These are phyloP conservation scores for Quambalaria eucalypti DNA, from an alignment of 1,284 basidiomycete species.

Conservation along the genomic window DNA sequence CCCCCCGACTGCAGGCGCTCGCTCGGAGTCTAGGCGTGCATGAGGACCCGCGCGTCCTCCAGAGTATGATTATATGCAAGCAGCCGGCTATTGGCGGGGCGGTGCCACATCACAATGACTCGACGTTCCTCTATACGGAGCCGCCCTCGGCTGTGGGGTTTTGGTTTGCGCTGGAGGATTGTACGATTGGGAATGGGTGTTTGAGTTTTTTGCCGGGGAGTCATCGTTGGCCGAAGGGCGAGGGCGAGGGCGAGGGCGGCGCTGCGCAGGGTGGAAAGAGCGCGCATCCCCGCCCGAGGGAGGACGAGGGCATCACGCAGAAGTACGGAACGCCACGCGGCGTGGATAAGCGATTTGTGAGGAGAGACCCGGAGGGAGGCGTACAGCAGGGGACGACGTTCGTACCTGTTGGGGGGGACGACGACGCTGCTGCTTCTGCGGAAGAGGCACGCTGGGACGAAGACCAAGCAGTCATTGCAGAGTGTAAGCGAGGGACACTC, in stretches of 20 bases:
- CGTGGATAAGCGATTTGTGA: slow-evolving; percentile 32
- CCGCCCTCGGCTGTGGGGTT: slow-evolving; percentile 85
- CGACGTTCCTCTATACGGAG: slow-evolving; percentile 65
- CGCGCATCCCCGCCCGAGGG: slow-evolving; percentile 2
- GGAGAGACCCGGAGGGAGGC: slow-evolving; percentile 10
- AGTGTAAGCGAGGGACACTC: slow-evolving; percentile 29
- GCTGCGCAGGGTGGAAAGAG: not conserved
- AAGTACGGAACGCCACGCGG: slow-evolving; percentile 18
- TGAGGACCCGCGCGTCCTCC: slow-evolving; percentile 57
- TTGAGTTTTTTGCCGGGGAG: slow-evolving; percentile 28
- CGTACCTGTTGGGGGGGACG: too few relatives aligned
- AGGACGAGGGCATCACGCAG: not conserved
- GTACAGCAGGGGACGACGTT: slow-evolving; percentile 21
- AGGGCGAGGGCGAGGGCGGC: not conserved
- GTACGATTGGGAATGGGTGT: slow-evolving; percentile 29
- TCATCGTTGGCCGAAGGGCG: slow-evolving; percentile 19
- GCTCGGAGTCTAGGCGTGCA: slow-evolving; percentile 21
- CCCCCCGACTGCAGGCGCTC: slow-evolving; percentile 14
- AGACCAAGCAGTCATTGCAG: slow-evolving; percentile 13
- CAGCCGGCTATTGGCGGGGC: slow-evolving; percentile 41
- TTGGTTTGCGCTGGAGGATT: slow-evolving; percentile 83
- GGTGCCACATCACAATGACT: slow-evolving; percentile 52
- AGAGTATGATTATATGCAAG: slow-evolving; percentile 69
- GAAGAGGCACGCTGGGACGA: slow-evolving; percentile 27
- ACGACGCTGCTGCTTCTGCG: not conserved